A percentile compares a stretch with the other conserved stretches of the same genome.
Conservation (phyloP, 257 asterid genomes). For the Fraxinus pennsylvanica region DNA sequence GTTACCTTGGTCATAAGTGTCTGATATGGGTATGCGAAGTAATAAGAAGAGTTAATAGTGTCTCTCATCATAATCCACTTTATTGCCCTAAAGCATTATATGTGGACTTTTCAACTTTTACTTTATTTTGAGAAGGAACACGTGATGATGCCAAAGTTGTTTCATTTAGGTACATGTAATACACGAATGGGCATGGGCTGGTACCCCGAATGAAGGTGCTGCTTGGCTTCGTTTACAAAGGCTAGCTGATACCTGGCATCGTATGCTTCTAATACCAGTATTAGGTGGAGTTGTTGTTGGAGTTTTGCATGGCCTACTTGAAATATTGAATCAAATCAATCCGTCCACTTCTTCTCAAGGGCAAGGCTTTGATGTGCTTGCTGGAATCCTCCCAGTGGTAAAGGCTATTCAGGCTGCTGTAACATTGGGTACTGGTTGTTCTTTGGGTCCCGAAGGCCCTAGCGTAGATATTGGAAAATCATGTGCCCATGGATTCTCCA, state of each 20-base stretch:
- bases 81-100: conserved; percentile 2
- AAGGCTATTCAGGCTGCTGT: conserved; percentile 96
- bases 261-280: conserved; percentile 88
- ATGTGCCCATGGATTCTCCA: conserved; percentile 89
- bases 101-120: conserved; percentile 11
- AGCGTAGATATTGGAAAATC: conserved; percentile 99
- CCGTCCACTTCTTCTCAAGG: conserved; percentile 73
- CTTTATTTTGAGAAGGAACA: not conserved
- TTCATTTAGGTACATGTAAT: conserved; percentile 77
- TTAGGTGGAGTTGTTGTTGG: conserved; percentile 97
- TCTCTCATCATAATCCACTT: not conserved
- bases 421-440: conserved; percentile 91
- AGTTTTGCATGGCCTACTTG: conserved; percentile 92
- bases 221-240: conserved; percentile 96
- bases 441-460: conserved; percentile 99
- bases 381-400: conserved; percentile 73
- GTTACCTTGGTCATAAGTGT: not conserved
- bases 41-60: not conserved
- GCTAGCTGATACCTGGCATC: conserved; percentile 95
- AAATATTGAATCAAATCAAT: conserved; percentile 76
- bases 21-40: not conserved
- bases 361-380: conserved; percentile 75
- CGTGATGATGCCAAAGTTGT: conserved; percentile 18
- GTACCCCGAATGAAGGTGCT: conserved; percentile 98
- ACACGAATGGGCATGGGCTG: conserved; percentile 99